Conservation (phyloP, 345 rosid species). For the Anacardium occidentale region DNA sequence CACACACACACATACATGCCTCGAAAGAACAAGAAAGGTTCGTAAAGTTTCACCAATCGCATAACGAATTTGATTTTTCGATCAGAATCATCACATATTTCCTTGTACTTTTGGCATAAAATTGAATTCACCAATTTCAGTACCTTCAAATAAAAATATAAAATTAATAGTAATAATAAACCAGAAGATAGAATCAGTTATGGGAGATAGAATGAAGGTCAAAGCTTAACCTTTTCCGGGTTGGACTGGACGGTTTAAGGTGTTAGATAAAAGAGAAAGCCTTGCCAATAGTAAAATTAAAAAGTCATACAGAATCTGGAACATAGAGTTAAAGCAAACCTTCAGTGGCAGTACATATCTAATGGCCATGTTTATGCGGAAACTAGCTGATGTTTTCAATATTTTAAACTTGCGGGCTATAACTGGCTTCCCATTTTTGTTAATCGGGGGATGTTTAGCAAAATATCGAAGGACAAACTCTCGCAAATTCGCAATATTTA, state of each 20-base stretch:
- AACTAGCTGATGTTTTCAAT: not conserved
- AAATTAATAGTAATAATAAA: no score
- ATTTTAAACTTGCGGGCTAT: not conserved
- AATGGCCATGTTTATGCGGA: slow-evolving; percentile 5
- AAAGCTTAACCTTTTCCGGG: no score
- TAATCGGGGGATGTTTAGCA: slow-evolving; percentile 7
- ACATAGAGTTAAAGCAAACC: slow-evolving; percentile 6
- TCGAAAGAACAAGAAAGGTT: slow-evolving; percentile 36
- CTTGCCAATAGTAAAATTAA: not conserved
- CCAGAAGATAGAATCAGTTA: no score
- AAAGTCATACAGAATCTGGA: not conserved
- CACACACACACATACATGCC: slow-evolving; percentile 3
- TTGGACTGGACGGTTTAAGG: no score
- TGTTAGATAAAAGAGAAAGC: no score
- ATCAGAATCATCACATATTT: not conserved
- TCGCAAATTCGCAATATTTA: not conserved
- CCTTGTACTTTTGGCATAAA: slow-evolving; percentile 19
- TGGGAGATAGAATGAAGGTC: no score
- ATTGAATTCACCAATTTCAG: slow-evolving; percentile 21
- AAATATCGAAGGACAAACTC: not conserved
- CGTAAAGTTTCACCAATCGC: slow-evolving; percentile 38
- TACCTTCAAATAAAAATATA: not conserved
- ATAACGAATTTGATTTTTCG: slow-evolving; percentile 29
- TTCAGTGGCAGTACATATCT: slow-evolving; percentile 12
- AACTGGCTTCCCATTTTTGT: slow-evolving; percentile 12